phyloP scores from a whole-genome alignment of 192 early-diverging fungal species.

The Mortierella alpina region DNA sequence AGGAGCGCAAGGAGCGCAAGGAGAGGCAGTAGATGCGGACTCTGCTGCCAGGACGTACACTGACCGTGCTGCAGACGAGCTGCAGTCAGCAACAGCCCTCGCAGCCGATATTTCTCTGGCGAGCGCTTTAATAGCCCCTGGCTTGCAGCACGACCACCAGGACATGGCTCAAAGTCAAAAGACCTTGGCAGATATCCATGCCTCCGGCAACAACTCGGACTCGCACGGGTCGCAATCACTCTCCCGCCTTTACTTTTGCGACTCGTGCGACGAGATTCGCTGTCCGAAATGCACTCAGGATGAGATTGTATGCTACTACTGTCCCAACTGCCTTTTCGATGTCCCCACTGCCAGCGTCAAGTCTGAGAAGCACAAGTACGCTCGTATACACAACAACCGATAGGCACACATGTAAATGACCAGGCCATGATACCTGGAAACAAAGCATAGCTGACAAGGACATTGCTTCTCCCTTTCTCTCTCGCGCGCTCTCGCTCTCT shows the following conservation, averaged over 20 bases:
- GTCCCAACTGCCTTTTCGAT: constrained; percentile 97
- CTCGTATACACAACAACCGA: neutral
- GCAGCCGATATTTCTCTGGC: neutral
- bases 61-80: neutral
- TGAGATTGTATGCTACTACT: constrained; percentile 92
- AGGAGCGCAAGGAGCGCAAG: too few species aligned
- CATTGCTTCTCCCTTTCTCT: neutral
- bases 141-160: too few species aligned
- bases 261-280: constrained; percentile 82
- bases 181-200: constrained; percentile 20
- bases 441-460: neutral
- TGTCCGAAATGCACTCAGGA: constrained; percentile 87
- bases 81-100: neutral
- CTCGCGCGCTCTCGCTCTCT: neutral
- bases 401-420: too few species aligned
- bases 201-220: constrained; percentile 47
- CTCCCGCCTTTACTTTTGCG: constrained; percentile 88
- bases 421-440: too few species aligned
- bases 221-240: constrained; percentile 57
- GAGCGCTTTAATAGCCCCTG: too few species aligned
- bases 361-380: constrained; percentile 89
- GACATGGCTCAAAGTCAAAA: neutral
- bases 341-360: constrained; percentile 96
- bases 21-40: too few species aligned
- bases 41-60: too few species aligned